Conservation (phyloP, 1,284 basidiomycete species). For the Ceraceosorus bombacis region DNA sequence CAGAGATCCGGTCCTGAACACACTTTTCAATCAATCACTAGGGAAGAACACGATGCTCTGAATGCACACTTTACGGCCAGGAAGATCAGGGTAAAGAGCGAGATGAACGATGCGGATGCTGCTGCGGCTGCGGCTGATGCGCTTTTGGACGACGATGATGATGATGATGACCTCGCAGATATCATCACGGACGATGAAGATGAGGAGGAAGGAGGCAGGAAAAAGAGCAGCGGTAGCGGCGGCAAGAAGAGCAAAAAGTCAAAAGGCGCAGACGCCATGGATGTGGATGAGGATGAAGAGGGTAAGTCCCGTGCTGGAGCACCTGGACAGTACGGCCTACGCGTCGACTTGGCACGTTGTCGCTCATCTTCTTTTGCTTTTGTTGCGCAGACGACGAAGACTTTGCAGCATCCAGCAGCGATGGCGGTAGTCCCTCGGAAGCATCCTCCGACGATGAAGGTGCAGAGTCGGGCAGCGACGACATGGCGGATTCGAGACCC, state of each 20-base stretch:
- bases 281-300: slow-evolving; percentile 46
- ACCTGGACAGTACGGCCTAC: too few species aligned
- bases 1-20: slow-evolving; percentile 63
- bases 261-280: slow-evolving; percentile 14
- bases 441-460: slow-evolving; percentile 55
- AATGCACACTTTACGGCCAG: slow-evolving; percentile 79
- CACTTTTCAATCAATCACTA: slow-evolving; percentile 80
- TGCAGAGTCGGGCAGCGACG: slow-evolving; percentile 16
- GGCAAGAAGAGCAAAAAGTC: slow-evolving; percentile 39
- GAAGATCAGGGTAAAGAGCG: slow-evolving; percentile 89
- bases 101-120: slow-evolving; percentile 60
- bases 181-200: slow-evolving; percentile 11
- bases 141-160: slow-evolving; percentile 54
- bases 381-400: slow-evolving; percentile 63
- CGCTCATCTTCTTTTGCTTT: slow-evolving; percentile 10
- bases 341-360: not conserved
- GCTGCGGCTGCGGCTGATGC: slow-evolving; percentile 58
- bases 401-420: slow-evolving; percentile 60
- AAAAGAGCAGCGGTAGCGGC: slow-evolving; percentile 53
- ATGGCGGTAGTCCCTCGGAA: slow-evolving; percentile 43
- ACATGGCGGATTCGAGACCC: slow-evolving; percentile 19
- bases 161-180: slow-evolving; percentile 55
- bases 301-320: slow-evolving; percentile 5
- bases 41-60: slow-evolving; percentile 85
- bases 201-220: slow-evolving; percentile 57